Evolutionary conservation across 2,329 filamentous ascomycete genomes (phyloP), one percentile per base, ranked within the genome.

Genomic region (Fusarium multiceps): DNA sequence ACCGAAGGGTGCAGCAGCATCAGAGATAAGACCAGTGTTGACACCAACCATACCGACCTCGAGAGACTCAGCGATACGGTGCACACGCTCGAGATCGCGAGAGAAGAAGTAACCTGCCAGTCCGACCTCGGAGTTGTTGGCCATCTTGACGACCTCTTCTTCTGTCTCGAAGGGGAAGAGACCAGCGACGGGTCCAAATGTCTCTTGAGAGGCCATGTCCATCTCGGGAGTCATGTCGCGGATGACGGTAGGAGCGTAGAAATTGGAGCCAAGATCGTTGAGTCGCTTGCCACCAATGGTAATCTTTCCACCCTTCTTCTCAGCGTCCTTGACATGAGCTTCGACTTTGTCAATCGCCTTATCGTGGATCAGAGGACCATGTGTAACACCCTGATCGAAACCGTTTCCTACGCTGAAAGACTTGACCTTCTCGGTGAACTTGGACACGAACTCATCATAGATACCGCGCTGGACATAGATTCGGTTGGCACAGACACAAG

Each of bases 51-150:
- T 97, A 55, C 93, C 93, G 2, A 95, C 92, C 78, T 97, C 92
- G 41, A 97, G 82, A 18, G 86, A 85, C 80, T 92, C 90, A 0
- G 89, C 88, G 0, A 93, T 86, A 49, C 90, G 84, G 72, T 84
- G 82, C 28, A 88, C 85, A 9, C 90, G 81, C 75, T 86, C 83
- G 14, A 92, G 66, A 74, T 92, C 87, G 51, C 82, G 81, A 8
- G 88, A 94, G 85, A 93, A 98, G 84, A 99, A 97, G 83, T 98
- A 98, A 1, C 93, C 95, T 0, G 95, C 96, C 37, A 99, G 86
- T 2, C 96, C 96, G 40, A 98, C 94, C 55, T 95, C 90, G 2
- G 93, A 85, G 43, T 83, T 81, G 80, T 99, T 99, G 6, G 96
- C 95, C 71, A 95, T 82, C 68, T 87, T 85, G 30, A 98, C 89